These are phyloP conservation scores for Myxozyma melibiosi DNA, from an alignment of 805 yeast genomes.

Conservation along the genomic window DNA sequence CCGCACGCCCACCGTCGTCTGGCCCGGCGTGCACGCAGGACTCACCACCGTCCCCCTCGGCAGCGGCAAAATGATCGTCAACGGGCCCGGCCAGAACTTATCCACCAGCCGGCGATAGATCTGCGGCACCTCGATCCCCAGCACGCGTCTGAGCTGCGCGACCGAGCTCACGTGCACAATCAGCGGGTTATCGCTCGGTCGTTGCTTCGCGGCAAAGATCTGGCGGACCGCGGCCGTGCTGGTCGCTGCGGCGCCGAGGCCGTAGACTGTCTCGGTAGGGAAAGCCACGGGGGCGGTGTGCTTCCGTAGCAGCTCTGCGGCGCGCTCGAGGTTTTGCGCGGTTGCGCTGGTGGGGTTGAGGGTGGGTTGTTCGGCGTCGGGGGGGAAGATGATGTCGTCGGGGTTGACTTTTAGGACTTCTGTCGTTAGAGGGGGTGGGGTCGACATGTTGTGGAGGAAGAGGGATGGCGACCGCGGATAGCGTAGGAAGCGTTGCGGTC, in stretches of 20 bases:
- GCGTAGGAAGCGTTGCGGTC: too few species aligned
- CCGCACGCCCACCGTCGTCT: conserved; percentile 88
- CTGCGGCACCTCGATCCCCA: conserved; percentile 55
- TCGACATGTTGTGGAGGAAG: too few species aligned
- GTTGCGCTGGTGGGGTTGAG: conserved; percentile 7
- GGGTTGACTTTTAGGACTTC: conserved; percentile 15
- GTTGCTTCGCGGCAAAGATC: conserved; percentile 84
- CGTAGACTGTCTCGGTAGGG: conserved; percentile 97
- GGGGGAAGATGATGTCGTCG: conserved; percentile 14
- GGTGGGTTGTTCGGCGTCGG: conserved; percentile 13
- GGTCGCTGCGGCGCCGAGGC: conserved; percentile 86
- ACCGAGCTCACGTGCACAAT: conserved; percentile 85
- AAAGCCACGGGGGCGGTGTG: conserved; percentile 76
- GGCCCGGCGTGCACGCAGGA: conserved; percentile 77
- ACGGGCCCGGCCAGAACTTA: conserved; percentile 94
- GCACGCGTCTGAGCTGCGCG: conserved; percentile 54
- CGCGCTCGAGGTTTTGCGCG: conserved; percentile 42
- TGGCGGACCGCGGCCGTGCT: conserved; percentile 69
- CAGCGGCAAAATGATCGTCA: conserved; percentile 77
- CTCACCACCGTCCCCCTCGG: conserved; percentile 51
- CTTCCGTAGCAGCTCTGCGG: conserved; percentile 57
- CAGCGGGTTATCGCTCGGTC: conserved; percentile 95
- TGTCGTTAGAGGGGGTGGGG: not conserved
- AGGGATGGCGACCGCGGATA: too few species aligned
- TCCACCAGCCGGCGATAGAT: conserved; percentile 65